Conservation (phyloP, 768 basidiomycete genomes). For the Pleurotus sapidus region DNA sequence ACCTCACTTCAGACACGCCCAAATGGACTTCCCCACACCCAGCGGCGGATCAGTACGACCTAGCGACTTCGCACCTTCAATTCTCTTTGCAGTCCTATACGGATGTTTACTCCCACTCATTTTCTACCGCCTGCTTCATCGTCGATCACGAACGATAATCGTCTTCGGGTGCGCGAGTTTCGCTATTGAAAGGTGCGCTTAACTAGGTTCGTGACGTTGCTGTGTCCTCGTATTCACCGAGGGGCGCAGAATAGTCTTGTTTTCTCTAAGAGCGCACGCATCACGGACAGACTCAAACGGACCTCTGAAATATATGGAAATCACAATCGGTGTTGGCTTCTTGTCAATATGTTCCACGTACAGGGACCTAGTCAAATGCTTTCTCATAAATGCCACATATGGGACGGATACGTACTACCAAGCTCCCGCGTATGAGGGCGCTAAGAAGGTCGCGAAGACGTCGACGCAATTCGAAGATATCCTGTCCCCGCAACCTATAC, state of each 20-base stretch:
- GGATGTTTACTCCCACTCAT: conserved; percentile 31
- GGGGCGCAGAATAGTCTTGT: conserved; percentile 26
- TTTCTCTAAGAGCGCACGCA: conserved; percentile 25
- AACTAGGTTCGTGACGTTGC: neutral
- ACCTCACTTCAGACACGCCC: no score
- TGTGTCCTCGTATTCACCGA: neutral
- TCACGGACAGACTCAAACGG: conserved; percentile 12
- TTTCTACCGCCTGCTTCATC: conserved; percentile 29
- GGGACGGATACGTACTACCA: conserved; percentile 26
- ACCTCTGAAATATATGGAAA: conserved; percentile 18
- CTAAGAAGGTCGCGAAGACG: conserved; percentile 12
- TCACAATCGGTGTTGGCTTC: conserved; percentile 28
- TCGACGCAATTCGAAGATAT: conserved; percentile 7
- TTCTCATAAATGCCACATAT: conserved; percentile 37
- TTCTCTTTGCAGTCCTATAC: conserved; percentile 38
- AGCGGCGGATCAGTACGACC: conserved; percentile 39
- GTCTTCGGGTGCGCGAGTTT: conserved; percentile 30
- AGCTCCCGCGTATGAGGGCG: conserved; percentile 19
- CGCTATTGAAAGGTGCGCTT: conserved; percentile 33
- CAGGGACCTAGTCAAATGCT: conserved; percentile 30
- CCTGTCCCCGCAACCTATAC: conserved; percentile 16
- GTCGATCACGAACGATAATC: conserved; percentile 31
- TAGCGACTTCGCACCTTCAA: conserved; percentile 39
- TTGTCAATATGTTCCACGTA: conserved; percentile 32
- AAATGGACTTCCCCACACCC: conserved; percentile 35